Percentiles rank a stretch among this genome's conserved stretches.
Conservation (phyloP, 768 basidiomycete genomes). For the Leccinum disarticulatum region DNA sequence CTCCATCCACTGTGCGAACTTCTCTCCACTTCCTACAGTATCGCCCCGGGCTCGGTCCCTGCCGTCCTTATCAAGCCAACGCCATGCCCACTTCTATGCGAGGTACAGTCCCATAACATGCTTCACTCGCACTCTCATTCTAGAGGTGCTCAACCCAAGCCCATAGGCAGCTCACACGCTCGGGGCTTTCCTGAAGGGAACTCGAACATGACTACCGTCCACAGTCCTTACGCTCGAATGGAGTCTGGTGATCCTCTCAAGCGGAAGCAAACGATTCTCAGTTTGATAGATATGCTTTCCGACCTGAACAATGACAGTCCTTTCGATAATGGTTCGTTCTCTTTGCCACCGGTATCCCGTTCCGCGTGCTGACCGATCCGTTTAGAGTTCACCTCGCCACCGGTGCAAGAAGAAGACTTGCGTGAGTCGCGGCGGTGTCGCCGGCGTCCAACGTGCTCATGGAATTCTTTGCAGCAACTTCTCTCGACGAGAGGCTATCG, state of each 20-base stretch:
- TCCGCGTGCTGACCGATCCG: conserved; percentile 8
- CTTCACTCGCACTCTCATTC: conserved; percentile 28
- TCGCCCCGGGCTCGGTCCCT: conserved; percentile 23
- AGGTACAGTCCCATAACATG: conserved; percentile 30
- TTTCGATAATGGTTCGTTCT: conserved; percentile 33
- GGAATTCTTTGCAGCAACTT: conserved; percentile 33
- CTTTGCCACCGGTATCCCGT: not conserved
- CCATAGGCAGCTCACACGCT: conserved; percentile 22
- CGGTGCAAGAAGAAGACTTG: conserved; percentile 44
- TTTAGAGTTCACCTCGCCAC: conserved; percentile 33
- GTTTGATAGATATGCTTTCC: conserved; percentile 45
- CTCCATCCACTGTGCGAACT: conserved; percentile 15
- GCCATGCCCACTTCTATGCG: conserved; percentile 24
- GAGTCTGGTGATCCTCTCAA: conserved; percentile 30
- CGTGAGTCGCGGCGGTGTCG: conserved; percentile 25
- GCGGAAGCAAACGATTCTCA: conserved; percentile 48
- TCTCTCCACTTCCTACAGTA: conserved; percentile 21
- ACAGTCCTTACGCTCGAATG: conserved; percentile 30
- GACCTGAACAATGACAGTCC: conserved; percentile 44
- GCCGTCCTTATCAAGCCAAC: conserved; percentile 23
- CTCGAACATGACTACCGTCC: conserved; percentile 23
- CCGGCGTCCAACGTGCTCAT: conserved; percentile 9
- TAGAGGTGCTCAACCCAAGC: conserved; percentile 26
- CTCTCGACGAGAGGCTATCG: conserved; percentile 50
- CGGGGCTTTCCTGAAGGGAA: conserved; percentile 31